Base-by-base conservation (phyloP, 768 basidiomycete species). In the Pleurotus cornucopiae region DNA sequence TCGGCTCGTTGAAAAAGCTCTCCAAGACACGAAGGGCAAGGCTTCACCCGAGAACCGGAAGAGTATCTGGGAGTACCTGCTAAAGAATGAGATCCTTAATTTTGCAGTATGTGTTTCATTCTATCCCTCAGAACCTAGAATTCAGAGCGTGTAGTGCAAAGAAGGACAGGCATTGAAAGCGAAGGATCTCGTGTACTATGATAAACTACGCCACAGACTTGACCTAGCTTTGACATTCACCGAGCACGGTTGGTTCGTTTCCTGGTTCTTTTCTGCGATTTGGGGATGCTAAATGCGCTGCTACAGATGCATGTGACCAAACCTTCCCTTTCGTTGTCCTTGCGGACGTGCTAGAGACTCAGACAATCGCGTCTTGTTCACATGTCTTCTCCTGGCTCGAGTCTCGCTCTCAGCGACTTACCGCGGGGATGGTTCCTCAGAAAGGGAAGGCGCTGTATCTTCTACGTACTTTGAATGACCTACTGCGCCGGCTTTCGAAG, bases 331-430 rank as follows among this genome's bases (percentile, higher is more conserved):
- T 94, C 58, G 75, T 74, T 34, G 76, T 89, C 12, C 79, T 94
- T 1, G 87, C 91, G 65, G 91, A 93, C 63, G 76, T 95, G 16
- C 74, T 95, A 49, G 93, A 95, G 68, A 85, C 83, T 0, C 91
- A 94, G 60, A 94, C 93, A 5, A 88, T 95, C 59, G 69, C 76
- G 1, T 92, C 90, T 14, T 94, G 93, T 65, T 90, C 90, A 7
- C 85, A 89, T 60, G 83, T 95, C 20, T 93, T 94, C 71, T 85
- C 86, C 3, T 95, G 91, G 89, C 87, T 94, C 47, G 92, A 95
- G 72, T 69, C 69, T 56, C 84, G 89, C 23, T 81, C 86, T 0
- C 70, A 75, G 13, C 78, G 88, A 13, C 76, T 94, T 38, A 94
- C 90, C 0, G 78, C 83, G 57, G 85, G 81, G 49, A 85, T 94